These are phyloP conservation scores for Acanthamoeba castellanii DNA, from an alignment of 208 protist genomes.

Conservation along the genomic window DNA sequence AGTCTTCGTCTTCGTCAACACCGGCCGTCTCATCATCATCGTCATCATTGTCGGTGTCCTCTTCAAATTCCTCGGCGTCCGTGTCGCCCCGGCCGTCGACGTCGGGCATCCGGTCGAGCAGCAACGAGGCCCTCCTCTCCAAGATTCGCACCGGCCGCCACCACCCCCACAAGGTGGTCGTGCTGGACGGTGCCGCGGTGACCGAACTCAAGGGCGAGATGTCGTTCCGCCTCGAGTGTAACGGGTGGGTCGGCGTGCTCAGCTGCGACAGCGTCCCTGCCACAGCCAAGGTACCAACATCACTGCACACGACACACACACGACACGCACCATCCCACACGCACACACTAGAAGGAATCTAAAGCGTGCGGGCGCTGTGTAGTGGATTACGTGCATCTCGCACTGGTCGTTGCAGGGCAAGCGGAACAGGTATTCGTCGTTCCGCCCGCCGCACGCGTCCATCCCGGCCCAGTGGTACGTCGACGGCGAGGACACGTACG, in stretches of 20 bases:
- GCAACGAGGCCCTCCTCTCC: background rate
- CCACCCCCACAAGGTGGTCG: background rate
- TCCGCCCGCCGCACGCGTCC: background rate
- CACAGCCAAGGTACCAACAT: background rate
- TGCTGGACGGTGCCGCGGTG: background rate
- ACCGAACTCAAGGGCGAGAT: background rate
- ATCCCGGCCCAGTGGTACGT: slow-evolving; percentile 75
- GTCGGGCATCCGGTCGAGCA: background rate
- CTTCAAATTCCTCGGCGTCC: background rate
- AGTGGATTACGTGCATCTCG: background rate
- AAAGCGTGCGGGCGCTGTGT: too few relatives aligned
- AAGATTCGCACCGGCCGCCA: background rate
- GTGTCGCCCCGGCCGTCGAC: background rate
- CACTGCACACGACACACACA: too few relatives aligned
- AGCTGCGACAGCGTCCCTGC: background rate
- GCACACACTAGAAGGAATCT: too few relatives aligned
- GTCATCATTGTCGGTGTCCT: background rate
- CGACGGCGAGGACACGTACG: slow-evolving; percentile 76
- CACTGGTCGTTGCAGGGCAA: background rate
- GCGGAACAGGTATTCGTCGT: background rate
- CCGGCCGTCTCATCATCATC: background rate
- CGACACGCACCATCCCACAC: background rate
- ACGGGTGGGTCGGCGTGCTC: background rate
- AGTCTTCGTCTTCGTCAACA: background rate
- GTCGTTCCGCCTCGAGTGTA: background rate